Evolutionary conservation across 2,329 filamentous ascomycete genomes (phyloP), one percentile per base, ranked within the genome.

Genomic region (Xenoacremonium recifei): DNA sequence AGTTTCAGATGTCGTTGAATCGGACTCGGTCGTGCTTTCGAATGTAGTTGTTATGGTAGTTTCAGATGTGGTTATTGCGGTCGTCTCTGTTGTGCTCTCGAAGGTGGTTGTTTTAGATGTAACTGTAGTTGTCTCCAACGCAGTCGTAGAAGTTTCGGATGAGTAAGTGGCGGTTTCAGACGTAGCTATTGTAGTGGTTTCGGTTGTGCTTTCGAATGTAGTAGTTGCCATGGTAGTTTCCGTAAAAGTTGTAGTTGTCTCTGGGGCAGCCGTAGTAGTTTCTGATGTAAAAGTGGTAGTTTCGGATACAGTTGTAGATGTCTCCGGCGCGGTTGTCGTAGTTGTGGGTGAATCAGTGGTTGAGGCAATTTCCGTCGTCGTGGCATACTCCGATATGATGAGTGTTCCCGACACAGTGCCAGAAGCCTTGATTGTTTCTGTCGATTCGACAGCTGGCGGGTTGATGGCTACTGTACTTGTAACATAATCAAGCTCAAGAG

Each of bases 361-460:
- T 7, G 32, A 19, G 3, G 25, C 9, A 12, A 30, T 33, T 5
- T 35, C 31, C 21, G 40, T 39, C 9, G 31, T 32, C 9, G 11
- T 35, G 2, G 44, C 30, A 3, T 30, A 15, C 27, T 39, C 44
- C 1, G 18, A 39, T n/a, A 50, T 35, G 5, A n/a, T 3, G 10
- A 50, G 21, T 9, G 51, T 54, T 20, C 47, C 51, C 11, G 47
- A 52, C 1, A 40, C 37, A 9, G 51, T 54, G 12, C 43, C 44
- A 5, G 42, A 48, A 16, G 51, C 49, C 13, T 20, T 39, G 4
- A 5, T 38, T 2, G 51, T 54, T 1, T 38, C 42, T 7, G 44
- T 48, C 29, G 17, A 48, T 5, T 23, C 11, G 25, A 30, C 3
- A 3, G 37, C 27, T 15, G 44, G 42, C 2, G 37, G 6, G 3